Evolutionary conservation across 441 rosid species (phyloP), one percentile per base, ranked within the genome.

Genomic region (Pelargonium australe): DNA sequence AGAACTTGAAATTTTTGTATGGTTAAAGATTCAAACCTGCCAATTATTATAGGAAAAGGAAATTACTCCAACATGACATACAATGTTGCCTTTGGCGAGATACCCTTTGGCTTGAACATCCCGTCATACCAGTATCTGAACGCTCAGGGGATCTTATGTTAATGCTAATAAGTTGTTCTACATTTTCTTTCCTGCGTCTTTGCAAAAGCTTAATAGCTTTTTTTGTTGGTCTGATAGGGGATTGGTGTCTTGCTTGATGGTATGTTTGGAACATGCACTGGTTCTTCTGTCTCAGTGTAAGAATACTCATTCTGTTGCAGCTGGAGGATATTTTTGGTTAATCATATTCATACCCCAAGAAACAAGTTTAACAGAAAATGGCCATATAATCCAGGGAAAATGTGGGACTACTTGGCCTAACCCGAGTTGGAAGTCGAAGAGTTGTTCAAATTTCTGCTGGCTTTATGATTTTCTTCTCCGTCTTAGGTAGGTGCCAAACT

Each of bases 261-360:
- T 68, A 83, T 88, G 9, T 88, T 83, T 4, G 94, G 94, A 60
- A 86, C 94, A 44, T 80, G 82, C 76, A 88, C 91, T 10, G 94
- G 94, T 19, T 88, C 94, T 73, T 85, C 91, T 20, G 88, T 88
- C 72, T 76, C 89, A 0, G 88, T 88, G 94, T 88, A 87, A 85
- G 88, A 65, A 71, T 53, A 14, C 14, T 6, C 16, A 51, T 51
- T 13, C 7, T 51, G 17, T n/a, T 7, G 1, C 8, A 51, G 6
- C n/a, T 51, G 58, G 58, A 47, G 53, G 53, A 47, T 10, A 4
- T 47, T n/a, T 9, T 10, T 11, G 14, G 53, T 10, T 10, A 47
- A 47, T 47, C 14, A 47, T 37, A 47, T 47, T 1, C 19, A 51
- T 57, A 17, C 47, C 5, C n/a, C 49, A 37, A 13, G 44, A 57